Percentiles rank a stretch among this genome's conserved stretches.
These are phyloP conservation scores for Niveomyces coronatus DNA, from an alignment of 2,329 filamentous ascomycete species.

Conservation along the genomic window DNA sequence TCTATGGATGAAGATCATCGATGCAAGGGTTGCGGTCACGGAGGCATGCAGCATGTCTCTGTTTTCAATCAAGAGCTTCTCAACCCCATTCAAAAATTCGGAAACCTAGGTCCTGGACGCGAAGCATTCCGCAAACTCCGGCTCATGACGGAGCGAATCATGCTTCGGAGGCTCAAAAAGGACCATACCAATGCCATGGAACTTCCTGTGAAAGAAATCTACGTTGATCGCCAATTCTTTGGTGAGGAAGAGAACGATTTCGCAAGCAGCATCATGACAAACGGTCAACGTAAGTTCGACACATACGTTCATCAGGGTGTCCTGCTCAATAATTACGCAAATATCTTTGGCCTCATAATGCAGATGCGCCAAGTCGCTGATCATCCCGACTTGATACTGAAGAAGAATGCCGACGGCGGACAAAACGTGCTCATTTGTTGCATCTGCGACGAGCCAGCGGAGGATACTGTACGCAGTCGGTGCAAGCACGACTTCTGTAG, in stretches of 20 bases:
- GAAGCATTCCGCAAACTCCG: constrained; percentile 73
- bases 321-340: constrained; percentile 94
- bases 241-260: constrained; percentile 95
- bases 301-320: constrained; percentile 93
- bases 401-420: constrained; percentile 74
- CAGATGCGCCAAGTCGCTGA: constrained; percentile 98
- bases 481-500: constrained; percentile 71
- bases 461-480: constrained; percentile 83
- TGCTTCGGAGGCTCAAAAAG: constrained; percentile 89
- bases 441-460: constrained; percentile 92
- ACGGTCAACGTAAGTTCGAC: constrained; percentile 78
- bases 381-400: constrained; percentile 86
- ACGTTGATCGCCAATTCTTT: constrained; percentile 91
- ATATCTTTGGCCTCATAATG: constrained; percentile 98
- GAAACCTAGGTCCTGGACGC: constrained; percentile 50
- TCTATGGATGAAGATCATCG: constrained; percentile 58
- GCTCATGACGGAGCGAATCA: constrained; percentile 83
- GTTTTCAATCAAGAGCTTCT: constrained; percentile 93
- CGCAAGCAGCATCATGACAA: constrained; percentile 90
- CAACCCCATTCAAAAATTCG: constrained; percentile 64
- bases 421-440: constrained; percentile 87
- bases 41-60: constrained; percentile 33
- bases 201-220: constrained; percentile 85
- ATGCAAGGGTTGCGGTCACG: constrained; percentile 53
- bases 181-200: constrained; percentile 95